Percentiles rank a stretch among this genome's conserved stretches.
Evolutionary conservation across 805 yeast genomes (phyloP).

Genomic region (Candida xiaguanensis): DNA sequence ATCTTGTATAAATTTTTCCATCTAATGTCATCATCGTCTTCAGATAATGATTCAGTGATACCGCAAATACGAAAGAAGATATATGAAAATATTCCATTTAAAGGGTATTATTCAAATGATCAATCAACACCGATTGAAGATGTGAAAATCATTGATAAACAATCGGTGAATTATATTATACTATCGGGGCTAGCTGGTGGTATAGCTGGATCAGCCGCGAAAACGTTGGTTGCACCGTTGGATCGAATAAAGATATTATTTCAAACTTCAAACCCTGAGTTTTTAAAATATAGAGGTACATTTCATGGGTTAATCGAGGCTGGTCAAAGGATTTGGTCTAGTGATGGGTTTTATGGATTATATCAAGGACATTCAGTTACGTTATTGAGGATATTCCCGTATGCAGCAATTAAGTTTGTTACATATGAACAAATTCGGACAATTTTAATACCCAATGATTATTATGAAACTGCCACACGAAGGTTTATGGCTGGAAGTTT

Average conservation of each 20-base stretch:
- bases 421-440: constrained; percentile 91
- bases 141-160: constrained; percentile 51
- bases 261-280: constrained; percentile 93
- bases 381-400: constrained; percentile 85
- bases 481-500: constrained; percentile 85
- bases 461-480: constrained; percentile 75
- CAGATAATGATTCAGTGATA: constrained; percentile 4
- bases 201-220: constrained; percentile 92
- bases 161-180: constrained; percentile 70
- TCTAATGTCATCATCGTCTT: constrained; percentile 1
- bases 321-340: constrained; percentile 55
- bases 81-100: constrained; percentile 4
- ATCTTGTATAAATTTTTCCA: no score
- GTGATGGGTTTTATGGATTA: constrained; percentile 76
- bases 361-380: constrained; percentile 97
- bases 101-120: constrained; percentile 17
- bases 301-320: constrained; percentile 75
- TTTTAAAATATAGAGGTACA: constrained; percentile 74
- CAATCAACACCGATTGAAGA: constrained; percentile 26
- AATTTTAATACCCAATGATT: constrained; percentile 68
- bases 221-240: constrained; percentile 90
- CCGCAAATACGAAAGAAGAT: constrained; percentile 1
- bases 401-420: constrained; percentile 95
- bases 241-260: constrained; percentile 93
- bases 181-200: constrained; percentile 94